Evolutionary conservation across 257 asterid species (phyloP), one percentile per base, ranked within the genome.

Genomic region (Solanum boliviense): DNA sequence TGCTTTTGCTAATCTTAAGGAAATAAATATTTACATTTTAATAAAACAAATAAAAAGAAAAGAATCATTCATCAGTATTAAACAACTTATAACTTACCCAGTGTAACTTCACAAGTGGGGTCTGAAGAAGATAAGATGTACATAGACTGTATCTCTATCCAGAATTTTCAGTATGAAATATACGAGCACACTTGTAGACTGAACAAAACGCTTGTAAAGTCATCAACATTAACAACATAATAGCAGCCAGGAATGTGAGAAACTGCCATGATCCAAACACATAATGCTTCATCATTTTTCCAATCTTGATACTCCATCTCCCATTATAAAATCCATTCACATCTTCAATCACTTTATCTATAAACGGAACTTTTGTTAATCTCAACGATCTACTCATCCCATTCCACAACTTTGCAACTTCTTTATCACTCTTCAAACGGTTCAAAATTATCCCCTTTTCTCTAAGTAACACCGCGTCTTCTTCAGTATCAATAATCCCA

Each of bases 321-420:
- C 88, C 85, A 76, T 62, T 89, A 18, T 91, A 91, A 87, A 44
- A 87, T 81, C 87, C 88, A 83, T 91, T 90, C 72, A 89, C 89
- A 86, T 87, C 92, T 74, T 74, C 88, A 86, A 89, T 88, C 56
- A 88, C 86, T 41, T 87, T 89, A 85, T 91, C 92, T 70, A 91
- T 87, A 58, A 88, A 89, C 0, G 67, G 83, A 67, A 89, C 93
- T 39, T 89, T 91, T 1, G 93, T 90, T 79, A 91, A 81, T 60
- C 89, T 89, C 68, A 90, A 73, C 6, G 91, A 89, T 44, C 82
- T 90, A 48, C 84, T 91, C 93, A 91, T 91, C 20, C 92, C 93
- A 74, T 89, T 91, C 92, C 93, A 91, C 83, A 91, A n/a, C 0
- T 89, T 74, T 1, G 90, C 90, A 67, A 88, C 92, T 16, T 85